Base-by-base conservation (phyloP, 768 basidiomycete species). In the Kwoniella dejecticola region DNA sequence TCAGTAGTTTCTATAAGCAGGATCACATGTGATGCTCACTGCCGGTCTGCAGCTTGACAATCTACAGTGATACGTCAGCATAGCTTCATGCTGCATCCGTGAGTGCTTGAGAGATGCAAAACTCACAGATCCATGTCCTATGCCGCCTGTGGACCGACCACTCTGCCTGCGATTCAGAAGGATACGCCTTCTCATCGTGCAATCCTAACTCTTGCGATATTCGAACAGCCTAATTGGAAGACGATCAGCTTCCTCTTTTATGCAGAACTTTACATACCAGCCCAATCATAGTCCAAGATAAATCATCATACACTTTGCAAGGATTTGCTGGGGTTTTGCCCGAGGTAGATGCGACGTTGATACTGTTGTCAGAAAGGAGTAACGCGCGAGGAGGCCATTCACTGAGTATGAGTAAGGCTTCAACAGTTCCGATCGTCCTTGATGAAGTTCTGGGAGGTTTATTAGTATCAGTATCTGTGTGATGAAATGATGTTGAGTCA, bases 251-350 rank as follows among this genome's bases (percentile, higher is more conserved):
- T 11, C 6, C 6, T 21, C n/a, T n/a, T n/a, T n/a, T n/a, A n/a
- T n/a, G n/a, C n/a, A n/a, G 13, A 44, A 6, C 13, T 21, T 23
- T 47, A 47, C 48, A 17, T n/a, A 50, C 48, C 48, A 50, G 33
- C 33, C 48, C 48, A 19, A 50, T 31, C 48, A 50, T 50, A 15
- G 48, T 50, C 48, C 48, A 50, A 3, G 48, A 50, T 11, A 50
- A n/a, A 36, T 50, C 48, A 50, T 50, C 48, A n/a, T 50, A 50
- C 17, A 50, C 48, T n/a, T 50, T 50, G 19, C 48, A 50, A 15
- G 48, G 48, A 19, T 50, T 50, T 5, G n/a, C 48, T 11, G 48
- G 48, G n/a, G 29, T 12, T 31, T 29, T 27, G 21, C 24, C 13
- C 7, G 19, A 31, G 30, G 30, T 30, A 11, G 30, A 24, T 6